Evolutionary conservation across 1,284 basidiomycete genomes (phyloP), one percentile per base, ranked within the genome.

Genomic region (Malassezia sp.): DNA sequence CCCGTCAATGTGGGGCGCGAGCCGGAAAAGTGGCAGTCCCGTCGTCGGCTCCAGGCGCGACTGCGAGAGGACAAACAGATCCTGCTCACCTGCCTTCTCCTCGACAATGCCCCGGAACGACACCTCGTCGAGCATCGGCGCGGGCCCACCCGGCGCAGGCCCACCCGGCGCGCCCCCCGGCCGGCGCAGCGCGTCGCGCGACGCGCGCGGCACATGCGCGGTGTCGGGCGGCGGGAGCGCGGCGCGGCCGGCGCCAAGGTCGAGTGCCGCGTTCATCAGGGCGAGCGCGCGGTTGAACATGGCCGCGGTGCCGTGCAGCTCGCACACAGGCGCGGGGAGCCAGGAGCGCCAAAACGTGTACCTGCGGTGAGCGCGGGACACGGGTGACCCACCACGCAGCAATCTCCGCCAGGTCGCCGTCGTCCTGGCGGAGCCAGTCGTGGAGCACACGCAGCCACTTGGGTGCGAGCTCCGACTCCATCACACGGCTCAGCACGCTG

Each of bases 371-470:
- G n/a, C n/a, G n/a, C n/a, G n/a, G n/a, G n/a, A n/a, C n/a, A n/a
- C n/a, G n/a, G n/a, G n/a, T n/a, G n/a, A n/a, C n/a, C n/a, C n/a
- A n/a, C 91, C 93, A 96, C 52, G 82, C 78, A 1, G 84, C 85
- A 4, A 97, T 85, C 71, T 97, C 87, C 57, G 83, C 85, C 58
- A 85, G 81, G 71, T 81, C 87, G 59, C 82, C 82, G 22, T 74
- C 77, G 0, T 85, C 82, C 67, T 87, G 84, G 10, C 82, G 76
- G 42, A 97, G 80, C 93, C 90, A 96, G 31, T 85, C 72, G 62
- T 88, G 82, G 28, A 99, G 73, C n/a, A 85, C 80, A 33, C 86
- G 80, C 39, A 97, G 76, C 89, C 89, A 97, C 66, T 90, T 89
- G 2, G 86, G 85, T 77, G 96, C 93, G 74, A 97, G 91, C 61